Evolutionary conservation across 192 early-diverging fungal species (phyloP), one percentile per base, ranked within the genome.

Genomic region (Coemansia sp.): DNA sequence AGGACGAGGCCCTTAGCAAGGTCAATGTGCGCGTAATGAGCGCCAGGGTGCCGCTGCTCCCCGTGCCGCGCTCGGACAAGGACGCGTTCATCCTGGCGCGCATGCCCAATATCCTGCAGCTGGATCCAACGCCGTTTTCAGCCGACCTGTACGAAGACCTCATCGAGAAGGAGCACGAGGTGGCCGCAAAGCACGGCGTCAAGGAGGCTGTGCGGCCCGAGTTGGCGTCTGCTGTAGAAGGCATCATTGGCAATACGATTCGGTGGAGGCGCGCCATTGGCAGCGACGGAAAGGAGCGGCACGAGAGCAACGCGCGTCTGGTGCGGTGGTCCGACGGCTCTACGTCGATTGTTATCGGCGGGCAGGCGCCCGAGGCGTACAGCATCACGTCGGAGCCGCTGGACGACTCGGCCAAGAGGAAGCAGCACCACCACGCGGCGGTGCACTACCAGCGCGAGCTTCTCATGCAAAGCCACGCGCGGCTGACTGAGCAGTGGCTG

Each of bases 271-370:
- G 39, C 37, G 36, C 46, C 14, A 51, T 38, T 22, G 43, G 31
- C 12, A 12, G 57, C 1, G 65, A 62, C 27, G 74, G 67, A 0
- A n/a, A 2, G 4, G 29, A 24, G 9, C 42, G 36, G 38, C 74
- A 71, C 29, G 70, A 76, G 62, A 82, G 74, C 51, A 82, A 82
- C 40, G 74, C 79, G 29, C 79, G 79, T 0, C 67, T 82, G 17
- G 79, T 82, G 58, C 79, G 79, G 54, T 82, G 79, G 79, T 82
- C 79, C 41, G 79, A 82, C 43, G 79, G 79, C 4, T 82, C 79
- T 6, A 76, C 64, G 11, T 73, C 79, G 0, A 57, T 82, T 2
- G 70, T 72, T 10, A 56, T 82, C 19, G 79, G 79, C 46, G 73
- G 79, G 6, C 39, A 11, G 5, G 43, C 41, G 56, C 73, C 73